A percentile compares a stretch with the other conserved stretches of the same genome.
phyloP scores from a whole-genome alignment of 2,329 filamentous ascomycete genomes.

The Aureobasidium sp. region DNA sequence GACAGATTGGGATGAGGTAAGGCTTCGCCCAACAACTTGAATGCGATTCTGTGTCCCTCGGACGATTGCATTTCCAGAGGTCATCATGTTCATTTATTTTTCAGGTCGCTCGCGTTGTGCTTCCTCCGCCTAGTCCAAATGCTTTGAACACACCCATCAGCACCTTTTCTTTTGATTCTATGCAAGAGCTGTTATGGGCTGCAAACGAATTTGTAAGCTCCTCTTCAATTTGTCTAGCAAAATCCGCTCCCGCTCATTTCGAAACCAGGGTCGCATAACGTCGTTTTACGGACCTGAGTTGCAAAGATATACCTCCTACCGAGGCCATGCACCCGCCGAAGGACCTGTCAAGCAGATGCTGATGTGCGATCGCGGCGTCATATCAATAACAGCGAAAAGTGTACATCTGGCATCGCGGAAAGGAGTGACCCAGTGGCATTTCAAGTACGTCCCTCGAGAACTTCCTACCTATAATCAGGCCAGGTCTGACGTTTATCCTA shows the following conservation, averaged over 20 bases:
- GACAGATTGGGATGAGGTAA: conserved; percentile 47
- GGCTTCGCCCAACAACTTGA: conserved; percentile 26
- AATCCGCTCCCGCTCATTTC: not conserved
- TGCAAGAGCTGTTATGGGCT: conserved; percentile 85
- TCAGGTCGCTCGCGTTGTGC: conserved; percentile 71
- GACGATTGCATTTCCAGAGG: conserved; percentile 4
- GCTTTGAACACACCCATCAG: conserved; percentile 61
- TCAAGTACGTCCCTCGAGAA: conserved; percentile 49
- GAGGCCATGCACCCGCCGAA: conserved; percentile 60
- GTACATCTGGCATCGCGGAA: conserved; percentile 83
- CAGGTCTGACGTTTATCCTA: conserved; percentile 27
- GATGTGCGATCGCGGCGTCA: conserved; percentile 83
- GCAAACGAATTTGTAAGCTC: conserved; percentile 77
- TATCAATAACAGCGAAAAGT: conserved; percentile 74
- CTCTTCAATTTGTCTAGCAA: not conserved
- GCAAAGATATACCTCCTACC: conserved; percentile 84
- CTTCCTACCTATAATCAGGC: no score
- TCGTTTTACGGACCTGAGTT: conserved; percentile 85
- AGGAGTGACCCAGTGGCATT: conserved; percentile 81
- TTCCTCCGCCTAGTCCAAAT: conserved; percentile 69
- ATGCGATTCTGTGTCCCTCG: not conserved
- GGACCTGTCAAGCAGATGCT: conserved; percentile 81
- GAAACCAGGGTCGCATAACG: conserved; percentile 67
- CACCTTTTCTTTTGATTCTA: conserved; percentile 80
- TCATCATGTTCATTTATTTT: conserved; percentile 18